These are phyloP conservation scores for Hygrophorus pudorinus DNA, from an alignment of 768 basidiomycete genomes.

Conservation along the genomic window DNA sequence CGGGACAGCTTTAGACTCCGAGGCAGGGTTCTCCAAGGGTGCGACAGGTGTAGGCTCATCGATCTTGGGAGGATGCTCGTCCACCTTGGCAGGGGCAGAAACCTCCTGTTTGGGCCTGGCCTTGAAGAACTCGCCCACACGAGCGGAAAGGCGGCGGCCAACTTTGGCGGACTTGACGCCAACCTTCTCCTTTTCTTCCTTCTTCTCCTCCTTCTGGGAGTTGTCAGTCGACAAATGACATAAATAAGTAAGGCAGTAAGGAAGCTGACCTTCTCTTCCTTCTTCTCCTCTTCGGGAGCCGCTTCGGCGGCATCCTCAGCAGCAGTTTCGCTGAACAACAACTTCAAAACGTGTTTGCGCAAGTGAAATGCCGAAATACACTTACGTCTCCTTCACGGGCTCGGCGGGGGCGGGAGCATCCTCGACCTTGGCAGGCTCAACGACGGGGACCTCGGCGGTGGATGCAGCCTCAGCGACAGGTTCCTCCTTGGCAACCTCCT, in stretches of 20 bases:
- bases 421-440: conserved; percentile 33
- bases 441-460: conserved; percentile 27
- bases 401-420: conserved; percentile 33
- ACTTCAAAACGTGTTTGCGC: background rate
- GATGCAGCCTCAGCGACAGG: conserved; percentile 29
- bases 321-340: conserved; percentile 30
- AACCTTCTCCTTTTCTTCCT: conserved; percentile 39
- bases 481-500: conserved; percentile 20
- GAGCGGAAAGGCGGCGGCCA: conserved; percentile 74
- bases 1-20: conserved; percentile 28
- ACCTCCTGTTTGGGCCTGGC: conserved; percentile 56
- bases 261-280: conserved; percentile 12
- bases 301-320: conserved; percentile 31
- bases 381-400: conserved; percentile 66
- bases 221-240: background rate
- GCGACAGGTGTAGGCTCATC: conserved; percentile 76
- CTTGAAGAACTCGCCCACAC: conserved; percentile 80
- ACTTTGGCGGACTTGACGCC: conserved; percentile 50
- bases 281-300: conserved; percentile 49
- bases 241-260: background rate
- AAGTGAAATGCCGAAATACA: conserved; percentile 6
- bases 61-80: conserved; percentile 83
- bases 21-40: conserved; percentile 73
- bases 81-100: conserved; percentile 66
- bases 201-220: conserved; percentile 35